Percentiles rank a stretch among this genome's conserved stretches.
Conservation (phyloP, 805 yeast species). For the Lachancea sp. region DNA sequence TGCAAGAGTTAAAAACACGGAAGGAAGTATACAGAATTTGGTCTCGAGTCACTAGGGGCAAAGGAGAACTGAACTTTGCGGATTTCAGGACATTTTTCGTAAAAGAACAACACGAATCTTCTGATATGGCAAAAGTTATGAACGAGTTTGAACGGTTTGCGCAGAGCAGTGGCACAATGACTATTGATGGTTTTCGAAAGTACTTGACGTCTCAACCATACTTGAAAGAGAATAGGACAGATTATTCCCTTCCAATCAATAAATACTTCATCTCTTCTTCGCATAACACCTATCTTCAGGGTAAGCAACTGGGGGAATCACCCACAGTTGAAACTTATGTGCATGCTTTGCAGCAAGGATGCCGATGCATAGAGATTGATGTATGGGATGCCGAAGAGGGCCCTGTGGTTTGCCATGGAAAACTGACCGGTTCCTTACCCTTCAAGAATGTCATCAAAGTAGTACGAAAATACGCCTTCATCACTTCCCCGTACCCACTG, state of each 20-base stretch:
- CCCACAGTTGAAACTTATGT: slow-evolving; percentile 89
- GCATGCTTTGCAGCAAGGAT: slow-evolving; percentile 81
- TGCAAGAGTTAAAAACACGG: slow-evolving; percentile 57
- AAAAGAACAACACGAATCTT: slow-evolving; percentile 43
- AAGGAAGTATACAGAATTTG: slow-evolving; percentile 54
- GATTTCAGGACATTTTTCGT: slow-evolving; percentile 41
- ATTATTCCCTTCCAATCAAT: slow-evolving; percentile 59
- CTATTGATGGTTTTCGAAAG: slow-evolving; percentile 23
- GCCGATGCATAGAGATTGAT: slow-evolving; percentile 92
- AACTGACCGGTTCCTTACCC: slow-evolving; percentile 70
- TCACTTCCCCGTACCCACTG: slow-evolving; percentile 79
- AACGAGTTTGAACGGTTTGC: slow-evolving; percentile 36
- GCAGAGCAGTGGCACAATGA: slow-evolving; percentile 14
- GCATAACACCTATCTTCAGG: slow-evolving; percentile 86
- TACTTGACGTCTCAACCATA: slow-evolving; percentile 31
- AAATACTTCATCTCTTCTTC: slow-evolving; percentile 90
- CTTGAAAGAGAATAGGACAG: slow-evolving; percentile 23
- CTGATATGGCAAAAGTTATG: slow-evolving; percentile 26
- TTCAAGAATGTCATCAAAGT: slow-evolving; percentile 64
- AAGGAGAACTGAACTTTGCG: slow-evolving; percentile 22
- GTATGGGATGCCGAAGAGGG: slow-evolving; percentile 83
- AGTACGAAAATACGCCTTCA: slow-evolving; percentile 79
- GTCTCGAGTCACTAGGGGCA: slow-evolving; percentile 27
- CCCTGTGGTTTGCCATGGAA: slow-evolving; percentile 90
- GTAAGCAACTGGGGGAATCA: slow-evolving; percentile 80